Evolutionary conservation across 768 basidiomycete species (phyloP).

Genomic region (Auricularia heimuer): DNA sequence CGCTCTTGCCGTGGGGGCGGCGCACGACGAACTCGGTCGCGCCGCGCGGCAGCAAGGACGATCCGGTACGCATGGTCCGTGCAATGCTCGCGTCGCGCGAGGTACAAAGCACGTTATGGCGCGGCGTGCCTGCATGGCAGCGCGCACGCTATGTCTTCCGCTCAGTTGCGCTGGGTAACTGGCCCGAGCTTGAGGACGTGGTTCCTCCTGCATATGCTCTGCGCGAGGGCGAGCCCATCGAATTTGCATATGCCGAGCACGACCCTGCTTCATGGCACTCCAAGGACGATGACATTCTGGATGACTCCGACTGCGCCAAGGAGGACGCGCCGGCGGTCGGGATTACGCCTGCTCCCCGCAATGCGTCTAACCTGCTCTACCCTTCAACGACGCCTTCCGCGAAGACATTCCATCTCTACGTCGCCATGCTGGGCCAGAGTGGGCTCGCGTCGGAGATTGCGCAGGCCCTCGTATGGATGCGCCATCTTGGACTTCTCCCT

Average conservation of each 20-base stretch:
- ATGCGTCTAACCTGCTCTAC: neutral
- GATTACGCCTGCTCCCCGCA: neutral
- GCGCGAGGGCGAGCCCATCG: neutral
- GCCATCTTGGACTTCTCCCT: neutral
- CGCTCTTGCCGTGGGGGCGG: neutral
- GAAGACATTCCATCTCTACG: neutral
- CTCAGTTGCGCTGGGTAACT: neutral
- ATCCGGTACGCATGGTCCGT: neutral
- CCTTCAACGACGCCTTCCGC: neutral
- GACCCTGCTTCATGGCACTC: neutral
- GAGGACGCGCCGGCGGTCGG: neutral
- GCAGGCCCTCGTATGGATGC: neutral
- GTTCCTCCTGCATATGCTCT: neutral
- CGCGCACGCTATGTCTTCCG: slow-evolving; percentile 1
- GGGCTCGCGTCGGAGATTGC: neutral
- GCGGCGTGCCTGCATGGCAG: neutral
- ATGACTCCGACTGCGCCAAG: neutral
- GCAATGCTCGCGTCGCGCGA: neutral
- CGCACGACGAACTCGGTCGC: neutral
- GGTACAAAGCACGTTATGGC: neutral
- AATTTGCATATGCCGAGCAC: neutral
- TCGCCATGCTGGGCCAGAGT: neutral
- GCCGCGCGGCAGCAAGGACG: neutral
- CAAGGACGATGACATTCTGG: neutral
- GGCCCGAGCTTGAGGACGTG: neutral